Percentiles rank a stretch among this genome's conserved stretches.
Conservation (phyloP, 2,329 filamentous ascomycete genomes). For the Aureobasidium subglaciale region DNA sequence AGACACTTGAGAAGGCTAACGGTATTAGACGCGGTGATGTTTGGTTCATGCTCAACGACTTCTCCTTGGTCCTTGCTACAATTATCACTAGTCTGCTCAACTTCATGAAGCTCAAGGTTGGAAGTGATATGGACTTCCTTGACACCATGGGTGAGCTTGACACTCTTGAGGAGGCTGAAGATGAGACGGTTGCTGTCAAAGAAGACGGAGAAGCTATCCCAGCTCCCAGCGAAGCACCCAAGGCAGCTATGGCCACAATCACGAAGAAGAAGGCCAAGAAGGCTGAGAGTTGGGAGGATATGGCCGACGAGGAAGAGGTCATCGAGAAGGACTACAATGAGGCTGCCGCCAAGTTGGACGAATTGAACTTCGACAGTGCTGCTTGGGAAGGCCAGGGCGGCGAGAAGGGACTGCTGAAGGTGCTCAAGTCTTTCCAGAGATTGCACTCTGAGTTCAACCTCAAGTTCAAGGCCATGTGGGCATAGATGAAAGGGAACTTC, state of each 20-base stretch:
- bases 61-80: constrained; percentile 59
- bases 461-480: constrained; percentile 58
- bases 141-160: constrained; percentile 48
- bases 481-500: constrained; percentile 31
- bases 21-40: constrained; percentile 58
- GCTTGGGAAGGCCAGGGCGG: constrained; percentile 37
- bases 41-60: constrained; percentile 65
- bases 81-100: constrained; percentile 60
- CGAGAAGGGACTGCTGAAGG: constrained; percentile 43
- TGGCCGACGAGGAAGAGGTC: constrained; percentile 32
- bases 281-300: constrained; percentile 36
- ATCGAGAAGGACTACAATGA: constrained; percentile 22
- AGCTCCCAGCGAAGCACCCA: constrained; percentile 24
- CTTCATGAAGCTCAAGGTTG: constrained; percentile 45
- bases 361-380: constrained; percentile 21
- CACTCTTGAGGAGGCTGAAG: constrained; percentile 40
- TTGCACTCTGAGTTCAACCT: constrained; percentile 55
- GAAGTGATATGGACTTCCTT: constrained; percentile 43
- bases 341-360: constrained; percentile 21
- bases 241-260: constrained; percentile 21
- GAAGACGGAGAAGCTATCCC: constrained; percentile 17
- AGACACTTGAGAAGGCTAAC: constrained; percentile 57
- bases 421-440: constrained; percentile 52
- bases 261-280: constrained; percentile 35
- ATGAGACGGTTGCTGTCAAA: constrained; percentile 34